Evolutionary conservation across 768 basidiomycete species (phyloP), one percentile per base, ranked within the genome.

Genomic region (Suillus cothurnatus): DNA sequence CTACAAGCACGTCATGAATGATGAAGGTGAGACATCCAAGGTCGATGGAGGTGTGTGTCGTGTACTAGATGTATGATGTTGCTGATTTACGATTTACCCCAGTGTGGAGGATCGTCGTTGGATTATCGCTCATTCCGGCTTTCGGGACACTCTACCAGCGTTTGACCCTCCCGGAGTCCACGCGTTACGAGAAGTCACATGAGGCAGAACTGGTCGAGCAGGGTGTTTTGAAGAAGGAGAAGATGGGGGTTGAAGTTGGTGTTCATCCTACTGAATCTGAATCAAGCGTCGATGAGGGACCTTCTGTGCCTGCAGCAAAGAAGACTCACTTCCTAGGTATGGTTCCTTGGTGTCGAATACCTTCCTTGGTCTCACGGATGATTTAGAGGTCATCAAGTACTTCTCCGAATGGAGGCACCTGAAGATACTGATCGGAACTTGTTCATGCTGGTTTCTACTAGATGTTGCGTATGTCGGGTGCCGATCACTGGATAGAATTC

Each of bases 131-230:
- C 59, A 69, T 93, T 11, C 92, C 92, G 8, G 91, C 89, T 0
- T 88, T 91, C 60, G 88, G 74, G 21, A 92, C 91, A 5, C 82
- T 93, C 21, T 92, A 92, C 73, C 88, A 90, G 71, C 88, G 92
- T 3, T 79, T 94, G 50, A 91, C 88, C 0, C 84, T 93, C 14
- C 86, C 88, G 14, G 90, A 93, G 70, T 86, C 90, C 7, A 85
- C 80, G 34, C 85, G 88, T 12, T 90, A 73, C 69, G 72, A 80
- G 41, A 80, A 80, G 17, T 73, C 86, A 7, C 80, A 81, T 65
- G 61, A 62, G 6, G 41, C n/a, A 14, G 69, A 71, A 15, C 72
- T 75, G 19, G 73, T 69, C 2, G 78, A 76, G 14, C 64, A 74
- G 47, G 74, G 71, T 17, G 73, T 76, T 61, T 64, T 79, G 57